Conservation (phyloP, 139 green algal genomes). For the Picochlorum sp. region DNA sequence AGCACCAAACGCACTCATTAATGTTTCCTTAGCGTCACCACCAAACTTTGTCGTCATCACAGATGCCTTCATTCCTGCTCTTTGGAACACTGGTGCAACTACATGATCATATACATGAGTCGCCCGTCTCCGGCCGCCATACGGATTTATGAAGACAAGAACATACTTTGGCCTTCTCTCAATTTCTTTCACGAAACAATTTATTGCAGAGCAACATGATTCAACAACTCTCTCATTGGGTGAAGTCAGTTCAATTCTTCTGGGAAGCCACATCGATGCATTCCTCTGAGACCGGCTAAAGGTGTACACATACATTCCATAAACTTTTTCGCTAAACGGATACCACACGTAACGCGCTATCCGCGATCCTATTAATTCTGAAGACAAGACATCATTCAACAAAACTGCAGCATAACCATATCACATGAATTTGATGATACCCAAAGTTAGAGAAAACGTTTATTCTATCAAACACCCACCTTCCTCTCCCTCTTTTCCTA, state of each 20-base stretch:
- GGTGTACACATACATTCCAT: conserved; percentile 7
- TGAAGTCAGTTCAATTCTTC: background rate
- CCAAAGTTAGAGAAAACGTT: too few relatives aligned
- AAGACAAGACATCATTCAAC: conserved; percentile 4
- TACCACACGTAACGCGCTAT: background rate
- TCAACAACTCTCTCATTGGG: background rate
- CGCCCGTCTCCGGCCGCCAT: conserved; percentile 2
- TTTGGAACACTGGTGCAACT: conserved; percentile 41
- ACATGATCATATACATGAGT: conserved; percentile 33
- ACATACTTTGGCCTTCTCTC: background rate
- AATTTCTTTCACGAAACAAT: background rate
- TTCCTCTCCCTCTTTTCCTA: background rate
- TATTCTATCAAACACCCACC: too few relatives aligned
- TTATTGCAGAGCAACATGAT: background rate
- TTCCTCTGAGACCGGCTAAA: conserved; percentile 2
- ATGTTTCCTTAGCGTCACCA: conserved; percentile 39
- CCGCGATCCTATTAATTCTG: background rate
- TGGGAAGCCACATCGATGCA: conserved; percentile 1
- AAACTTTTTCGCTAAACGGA: background rate
- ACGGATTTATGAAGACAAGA: conserved; percentile 12
- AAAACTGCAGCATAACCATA: too few relatives aligned
- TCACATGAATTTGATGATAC: too few relatives aligned
- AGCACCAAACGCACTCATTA: too few relatives aligned
- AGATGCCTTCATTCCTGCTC: conserved; percentile 32
- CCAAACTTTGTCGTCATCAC: conserved; percentile 40